Evolutionary conservation across 306 rosid genomes (phyloP).

Genomic region (Quercus engelmannii): DNA sequence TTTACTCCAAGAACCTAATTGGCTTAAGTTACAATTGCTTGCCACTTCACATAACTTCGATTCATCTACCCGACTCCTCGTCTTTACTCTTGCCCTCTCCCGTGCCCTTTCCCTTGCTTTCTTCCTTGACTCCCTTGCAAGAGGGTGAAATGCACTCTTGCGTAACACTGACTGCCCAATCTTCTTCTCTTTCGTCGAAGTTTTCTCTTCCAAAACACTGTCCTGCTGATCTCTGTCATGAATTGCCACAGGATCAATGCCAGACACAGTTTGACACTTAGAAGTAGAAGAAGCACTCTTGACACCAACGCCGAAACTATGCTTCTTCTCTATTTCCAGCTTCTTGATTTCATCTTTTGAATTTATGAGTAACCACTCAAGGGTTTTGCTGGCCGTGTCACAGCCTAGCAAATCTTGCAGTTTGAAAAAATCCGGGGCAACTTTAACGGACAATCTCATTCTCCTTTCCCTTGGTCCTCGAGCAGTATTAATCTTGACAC

Average conservation of each 20-base stretch:
- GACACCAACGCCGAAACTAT: neutral
- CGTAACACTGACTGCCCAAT: constrained; percentile 18
- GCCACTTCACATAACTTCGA: constrained; percentile 14
- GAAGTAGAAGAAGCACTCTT: constrained; percentile 61
- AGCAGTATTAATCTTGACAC: constrained; percentile 76
- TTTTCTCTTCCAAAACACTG: neutral
- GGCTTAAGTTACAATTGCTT: neutral
- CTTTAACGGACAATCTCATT: constrained; percentile 79
- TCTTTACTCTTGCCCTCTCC: constrained; percentile 52
- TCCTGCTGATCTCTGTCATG: constrained; percentile 18
- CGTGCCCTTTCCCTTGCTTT: constrained; percentile 78
- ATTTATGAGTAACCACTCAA: constrained; percentile 74
- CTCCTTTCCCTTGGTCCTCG: constrained; percentile 76
- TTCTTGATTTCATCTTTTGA: constrained; percentile 57
- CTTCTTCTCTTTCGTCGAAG: constrained; percentile 12
- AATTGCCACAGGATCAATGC: constrained; percentile 46
- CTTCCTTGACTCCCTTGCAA: constrained; percentile 54
- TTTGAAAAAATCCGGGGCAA: constrained; percentile 73
- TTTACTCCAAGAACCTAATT: constrained; percentile 50
- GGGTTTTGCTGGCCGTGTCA: constrained; percentile 89
- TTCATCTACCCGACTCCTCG: constrained; percentile 2
- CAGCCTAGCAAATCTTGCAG: constrained; percentile 78
- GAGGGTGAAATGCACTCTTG: constrained; percentile 36
- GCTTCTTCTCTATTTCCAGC: constrained; percentile 37
- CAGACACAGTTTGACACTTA: constrained; percentile 64